Percentiles rank a stretch among this genome's conserved stretches.
Evolutionary conservation across 139 green algal species (phyloP).

Genomic region (Gonium pectorale): DNA sequence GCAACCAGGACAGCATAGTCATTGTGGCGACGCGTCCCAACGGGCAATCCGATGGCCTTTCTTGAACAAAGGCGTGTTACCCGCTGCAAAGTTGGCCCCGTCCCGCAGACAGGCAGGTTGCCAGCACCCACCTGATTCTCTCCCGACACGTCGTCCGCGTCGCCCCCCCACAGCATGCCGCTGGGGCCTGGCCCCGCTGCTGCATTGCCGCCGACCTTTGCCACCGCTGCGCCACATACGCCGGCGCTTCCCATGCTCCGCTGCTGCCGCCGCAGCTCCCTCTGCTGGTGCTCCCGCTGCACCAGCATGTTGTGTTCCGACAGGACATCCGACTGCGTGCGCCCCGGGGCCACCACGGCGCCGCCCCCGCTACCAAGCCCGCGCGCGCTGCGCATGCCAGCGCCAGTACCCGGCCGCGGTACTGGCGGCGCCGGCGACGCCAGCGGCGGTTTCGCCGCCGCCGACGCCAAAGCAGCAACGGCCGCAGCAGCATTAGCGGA

Average conservation of each 20-base stretch:
- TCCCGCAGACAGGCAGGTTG: no score
- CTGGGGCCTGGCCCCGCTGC: background rate
- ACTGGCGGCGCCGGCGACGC: slow-evolving; percentile 7
- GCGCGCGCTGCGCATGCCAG: background rate
- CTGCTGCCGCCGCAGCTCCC: slow-evolving; percentile 37
- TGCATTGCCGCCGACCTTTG: background rate
- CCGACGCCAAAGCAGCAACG: background rate
- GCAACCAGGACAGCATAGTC: no score
- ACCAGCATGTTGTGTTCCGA: slow-evolving; percentile 33
- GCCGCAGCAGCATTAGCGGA: background rate
- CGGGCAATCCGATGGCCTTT: no score
- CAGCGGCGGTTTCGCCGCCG: background rate
- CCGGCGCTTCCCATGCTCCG: background rate
- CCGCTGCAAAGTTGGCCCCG: no score
- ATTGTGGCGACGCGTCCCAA: no score
- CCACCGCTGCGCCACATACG: no score
- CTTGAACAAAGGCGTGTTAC: no score
- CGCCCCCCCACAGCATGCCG: slow-evolving; percentile 7
- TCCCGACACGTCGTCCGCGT: background rate
- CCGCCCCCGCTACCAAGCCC: background rate
- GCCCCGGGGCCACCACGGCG: background rate
- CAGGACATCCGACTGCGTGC: background rate
- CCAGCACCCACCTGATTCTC: slow-evolving; percentile 42
- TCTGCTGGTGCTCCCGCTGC: slow-evolving; percentile 28
- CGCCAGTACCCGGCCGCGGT: background rate